A percentile compares a stretch with the other conserved stretches of the same genome.
Conservation (phyloP, 116 monocot genomes). For the Phalaenopsis hybrid region DNA sequence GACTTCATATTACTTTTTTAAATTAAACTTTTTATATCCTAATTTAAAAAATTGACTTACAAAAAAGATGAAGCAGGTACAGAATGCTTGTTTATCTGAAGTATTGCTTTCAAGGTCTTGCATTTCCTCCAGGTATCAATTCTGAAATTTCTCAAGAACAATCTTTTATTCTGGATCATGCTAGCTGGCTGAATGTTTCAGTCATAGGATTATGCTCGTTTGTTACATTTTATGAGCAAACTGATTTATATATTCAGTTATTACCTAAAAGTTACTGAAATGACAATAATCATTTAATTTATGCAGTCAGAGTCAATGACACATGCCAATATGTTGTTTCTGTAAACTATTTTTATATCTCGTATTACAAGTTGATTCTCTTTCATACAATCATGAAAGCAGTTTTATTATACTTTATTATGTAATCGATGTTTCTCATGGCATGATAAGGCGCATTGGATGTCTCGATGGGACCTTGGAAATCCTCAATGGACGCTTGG, state of each 20-base stretch:
- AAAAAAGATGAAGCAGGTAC: constrained; percentile 44
- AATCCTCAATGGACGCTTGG: background rate
- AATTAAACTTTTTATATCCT: background rate
- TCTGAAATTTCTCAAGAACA: background rate
- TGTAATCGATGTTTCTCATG: background rate
- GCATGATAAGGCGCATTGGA: background rate
- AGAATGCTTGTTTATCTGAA: constrained; percentile 96
- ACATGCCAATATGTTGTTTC: no score
- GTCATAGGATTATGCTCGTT: background rate
- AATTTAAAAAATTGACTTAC: background rate
- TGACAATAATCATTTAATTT: no score
- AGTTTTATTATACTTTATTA: background rate
- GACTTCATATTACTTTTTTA: background rate
- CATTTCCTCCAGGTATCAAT: constrained; percentile 89
- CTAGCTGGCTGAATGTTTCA: background rate
- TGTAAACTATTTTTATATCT: constrained; percentile 1
- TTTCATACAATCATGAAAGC: background rate
- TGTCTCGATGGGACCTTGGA: background rate
- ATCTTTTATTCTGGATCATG: background rate
- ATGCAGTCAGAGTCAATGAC: no score
- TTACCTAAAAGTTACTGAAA: no score
- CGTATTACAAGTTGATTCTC: background rate
- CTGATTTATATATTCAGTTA: no score
- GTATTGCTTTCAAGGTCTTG: constrained; percentile 92
- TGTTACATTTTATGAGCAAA: background rate